Conservation (phyloP, 108 stramenopile genomes). For the Thalassiosira profunda region DNA sequence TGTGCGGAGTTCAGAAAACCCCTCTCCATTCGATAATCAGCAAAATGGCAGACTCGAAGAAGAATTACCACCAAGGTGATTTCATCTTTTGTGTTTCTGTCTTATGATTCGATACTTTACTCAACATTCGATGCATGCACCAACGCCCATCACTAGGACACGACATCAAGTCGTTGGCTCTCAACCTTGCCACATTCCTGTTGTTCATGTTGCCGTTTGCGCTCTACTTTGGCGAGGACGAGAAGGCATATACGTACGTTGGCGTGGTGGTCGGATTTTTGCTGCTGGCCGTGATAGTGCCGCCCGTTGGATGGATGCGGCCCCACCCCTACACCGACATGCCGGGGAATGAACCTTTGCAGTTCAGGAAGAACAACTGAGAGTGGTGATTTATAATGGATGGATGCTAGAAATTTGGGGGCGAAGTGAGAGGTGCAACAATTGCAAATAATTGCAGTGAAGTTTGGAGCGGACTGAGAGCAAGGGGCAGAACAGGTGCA, state of each 20-base stretch:
- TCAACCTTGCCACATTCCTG: conserved; percentile 67
- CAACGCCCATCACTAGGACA: conserved; percentile 45
- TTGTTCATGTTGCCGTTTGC: conserved; percentile 74
- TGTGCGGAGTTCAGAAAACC: too few species aligned
- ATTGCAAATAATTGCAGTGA: neutral
- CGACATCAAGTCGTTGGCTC: conserved; percentile 74
- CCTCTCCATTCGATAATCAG: too few species aligned
- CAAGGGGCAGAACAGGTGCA: too few species aligned
- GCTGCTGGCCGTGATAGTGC: conserved; percentile 58
- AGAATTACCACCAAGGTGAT: conserved; percentile 52
- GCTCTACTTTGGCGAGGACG: conserved; percentile 43
- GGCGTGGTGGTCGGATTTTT: conserved; percentile 49
- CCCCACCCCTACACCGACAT: conserved; percentile 88
- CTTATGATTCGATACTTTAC: too few species aligned
- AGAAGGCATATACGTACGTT: conserved; percentile 28
- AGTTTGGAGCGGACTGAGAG: too few species aligned
- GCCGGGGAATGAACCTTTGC: conserved; percentile 62
- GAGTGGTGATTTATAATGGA: neutral
- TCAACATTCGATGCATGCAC: too few species aligned
- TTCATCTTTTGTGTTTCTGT: neutral
- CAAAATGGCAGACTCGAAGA: conserved; percentile 39
- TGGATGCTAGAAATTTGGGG: neutral
- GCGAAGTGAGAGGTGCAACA: neutral
- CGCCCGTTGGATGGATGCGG: conserved; percentile 79
- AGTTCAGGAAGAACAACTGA: conserved; percentile 15